phyloP scores from a whole-genome alignment of 2,329 filamentous ascomycete genomes.

The Aureobasidium sp. region DNA sequence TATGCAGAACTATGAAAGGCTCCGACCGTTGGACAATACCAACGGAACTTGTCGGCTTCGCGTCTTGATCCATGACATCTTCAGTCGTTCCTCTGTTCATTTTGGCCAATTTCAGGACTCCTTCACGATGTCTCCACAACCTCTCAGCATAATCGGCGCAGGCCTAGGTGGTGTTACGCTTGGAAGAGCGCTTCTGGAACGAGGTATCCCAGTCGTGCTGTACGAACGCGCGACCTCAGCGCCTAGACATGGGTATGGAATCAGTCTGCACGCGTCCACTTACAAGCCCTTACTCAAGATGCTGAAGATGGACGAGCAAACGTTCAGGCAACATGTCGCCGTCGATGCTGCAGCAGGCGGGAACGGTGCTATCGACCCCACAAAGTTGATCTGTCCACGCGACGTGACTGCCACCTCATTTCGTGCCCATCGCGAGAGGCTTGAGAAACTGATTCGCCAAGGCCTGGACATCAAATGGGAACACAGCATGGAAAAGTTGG shows the following conservation, averaged over 20 bases:
- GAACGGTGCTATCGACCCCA: constrained; percentile 18
- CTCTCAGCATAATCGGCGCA: constrained; percentile 37
- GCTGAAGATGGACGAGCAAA: constrained; percentile 26
- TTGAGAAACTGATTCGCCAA: constrained; percentile 30
- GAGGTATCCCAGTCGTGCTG: constrained; percentile 26
- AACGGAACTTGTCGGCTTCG: neutral
- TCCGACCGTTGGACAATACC: neutral
- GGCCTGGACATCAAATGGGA: constrained; percentile 31
- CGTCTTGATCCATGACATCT: neutral
- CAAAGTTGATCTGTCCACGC: neutral
- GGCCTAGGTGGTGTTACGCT: constrained; percentile 39
- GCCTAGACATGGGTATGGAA: constrained; percentile 30
- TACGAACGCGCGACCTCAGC: constrained; percentile 27
- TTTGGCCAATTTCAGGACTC: neutral
- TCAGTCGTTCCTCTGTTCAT: neutral
- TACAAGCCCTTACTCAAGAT: constrained; percentile 28
- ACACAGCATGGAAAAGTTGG: constrained; percentile 20
- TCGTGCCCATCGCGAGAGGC: constrained; percentile 29
- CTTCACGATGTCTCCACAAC: constrained; percentile 23
- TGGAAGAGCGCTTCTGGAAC: constrained; percentile 27
- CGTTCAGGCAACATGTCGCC: constrained; percentile 26
- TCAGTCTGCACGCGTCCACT: constrained; percentile 29
- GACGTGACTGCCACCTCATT: constrained; percentile 20
- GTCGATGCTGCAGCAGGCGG: constrained; percentile 26
- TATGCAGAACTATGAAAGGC: neutral